Base-by-base conservation (phyloP, 2,329 filamentous ascomycete species). In the Aspergillus transmontanensis region DNA sequence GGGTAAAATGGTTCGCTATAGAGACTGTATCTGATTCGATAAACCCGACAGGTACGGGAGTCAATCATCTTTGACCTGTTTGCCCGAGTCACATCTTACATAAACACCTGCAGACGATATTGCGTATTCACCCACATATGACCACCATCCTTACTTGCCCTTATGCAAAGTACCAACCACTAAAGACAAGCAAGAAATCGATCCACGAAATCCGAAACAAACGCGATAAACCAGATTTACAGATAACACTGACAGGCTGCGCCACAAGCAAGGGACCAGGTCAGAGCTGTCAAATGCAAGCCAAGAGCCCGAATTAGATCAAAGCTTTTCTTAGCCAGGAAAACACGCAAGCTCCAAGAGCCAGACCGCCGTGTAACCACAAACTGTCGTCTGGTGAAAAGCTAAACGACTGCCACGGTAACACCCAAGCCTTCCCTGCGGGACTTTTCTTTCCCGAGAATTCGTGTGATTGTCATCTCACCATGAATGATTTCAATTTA, bases 211-310 rank as follows among this genome's bases (percentile, higher is more conserved):
- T 54, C 55, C 57, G 60, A 62, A 62, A 62, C 60, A 59, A 59
- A 45, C 58, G 50, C 48, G 56, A 62, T 59, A 39, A 48, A 39
- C 60, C n/a, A 32, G 21, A 46, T 30, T 50, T 50, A 30, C 46
- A 50, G 59, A 57, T 61, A 57, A 61, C 54, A 58, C 54, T 62
- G 55, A 58, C 60, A 62, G 60, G 46, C 58, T 32, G 39, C 34
- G 46, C 58, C 58, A 59, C 43, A 64, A 58, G 63, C 63, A 64
- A 64, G 63, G 63, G 63, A 60, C 34, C 41, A 26, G 39, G 50
- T 41, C 56, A 58, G 63, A 64, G 63, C 56, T 64, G 59, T 64
- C 63, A 62, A 53, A 64, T 64, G 39, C 39, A 58, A 23, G 30
- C 41, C 57, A 36, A 51, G 51, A 51, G 21, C 48, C 59, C 59